Evolutionary conservation across 257 asterid genomes (phyloP).

Genomic region (Solanum paucissectum): DNA sequence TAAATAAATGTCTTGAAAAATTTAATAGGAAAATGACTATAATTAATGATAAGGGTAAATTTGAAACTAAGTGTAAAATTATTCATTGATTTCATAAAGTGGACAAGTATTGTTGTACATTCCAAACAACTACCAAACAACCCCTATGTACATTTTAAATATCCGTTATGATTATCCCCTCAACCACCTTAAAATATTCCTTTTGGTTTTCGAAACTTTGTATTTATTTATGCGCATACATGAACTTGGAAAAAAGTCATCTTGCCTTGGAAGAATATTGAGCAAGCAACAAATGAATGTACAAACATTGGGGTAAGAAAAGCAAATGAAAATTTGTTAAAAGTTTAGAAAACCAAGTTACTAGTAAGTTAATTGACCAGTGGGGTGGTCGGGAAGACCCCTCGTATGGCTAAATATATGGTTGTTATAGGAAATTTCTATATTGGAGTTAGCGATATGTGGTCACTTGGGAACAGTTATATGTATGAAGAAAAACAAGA

Average conservation of each 20-base stretch:
- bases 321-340: background rate
- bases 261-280: background rate
- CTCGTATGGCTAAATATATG: background rate
- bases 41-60: too few relatives aligned
- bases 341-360: background rate
- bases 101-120: too few relatives aligned
- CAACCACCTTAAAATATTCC: background rate
- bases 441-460: background rate
- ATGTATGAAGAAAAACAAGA: background rate
- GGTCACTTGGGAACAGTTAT: background rate
- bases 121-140: background rate
- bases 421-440: background rate
- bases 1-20: too few relatives aligned
- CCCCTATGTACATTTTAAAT: background rate
- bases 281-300: background rate
- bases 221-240: background rate
- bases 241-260: constrained; percentile 4
- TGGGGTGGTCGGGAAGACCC: background rate
- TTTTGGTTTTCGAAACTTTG: background rate
- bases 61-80: too few relatives aligned
- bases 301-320: background rate
- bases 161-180: background rate
- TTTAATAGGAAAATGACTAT: too few relatives aligned
- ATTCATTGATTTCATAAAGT: too few relatives aligned
- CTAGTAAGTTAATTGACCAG: background rate